Percentiles rank a stretch among this genome's conserved stretches.
phyloP scores from a whole-genome alignment of 352 stramenopile genomes.

The Globisporangium polare region DNA sequence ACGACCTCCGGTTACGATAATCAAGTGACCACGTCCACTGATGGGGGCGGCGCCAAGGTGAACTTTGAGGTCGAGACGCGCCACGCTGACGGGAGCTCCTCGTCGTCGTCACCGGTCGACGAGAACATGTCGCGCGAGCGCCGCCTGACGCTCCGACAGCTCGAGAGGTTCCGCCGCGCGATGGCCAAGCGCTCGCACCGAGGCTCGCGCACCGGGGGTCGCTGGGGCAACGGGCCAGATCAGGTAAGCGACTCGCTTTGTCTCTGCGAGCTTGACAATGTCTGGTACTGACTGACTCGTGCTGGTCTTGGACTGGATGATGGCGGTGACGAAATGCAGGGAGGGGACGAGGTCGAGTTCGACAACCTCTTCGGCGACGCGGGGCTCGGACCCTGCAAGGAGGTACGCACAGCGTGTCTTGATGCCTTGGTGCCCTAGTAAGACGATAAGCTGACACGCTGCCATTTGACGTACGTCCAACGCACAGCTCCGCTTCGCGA shows the following conservation, averaged over 20 bases:
- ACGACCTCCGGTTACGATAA: neutral
- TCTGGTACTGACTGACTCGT: neutral
- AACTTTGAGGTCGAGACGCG: constrained; percentile 12
- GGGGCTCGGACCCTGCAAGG: constrained; percentile 6
- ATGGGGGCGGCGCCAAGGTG: neutral
- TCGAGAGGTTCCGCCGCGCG: constrained; percentile 30
- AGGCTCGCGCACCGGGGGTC: constrained; percentile 4
- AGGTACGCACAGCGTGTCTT: constrained; percentile 1
- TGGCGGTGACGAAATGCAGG: constrained; percentile 1
- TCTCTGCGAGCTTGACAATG: neutral
- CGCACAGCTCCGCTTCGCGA: constrained; percentile 44
- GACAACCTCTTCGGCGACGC: constrained; percentile 26
- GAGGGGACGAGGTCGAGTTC: constrained; percentile 19
- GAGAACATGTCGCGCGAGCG: constrained; percentile 16
- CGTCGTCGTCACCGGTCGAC: too few relatives aligned
- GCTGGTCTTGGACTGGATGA: neutral
- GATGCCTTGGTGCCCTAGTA: neutral
- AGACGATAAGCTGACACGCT: neutral
- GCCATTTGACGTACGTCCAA: neutral
- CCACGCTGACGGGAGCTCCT: neutral
- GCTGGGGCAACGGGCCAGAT: constrained; percentile 9
- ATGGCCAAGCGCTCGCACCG: constrained; percentile 20
- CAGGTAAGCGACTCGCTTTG: constrained; percentile 2
- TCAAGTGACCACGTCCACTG: neutral
- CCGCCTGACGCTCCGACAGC: constrained; percentile 25